Base-by-base conservation (phyloP, 2,329 filamentous ascomycete genomes). In the Cladophialophora immunda region DNA sequence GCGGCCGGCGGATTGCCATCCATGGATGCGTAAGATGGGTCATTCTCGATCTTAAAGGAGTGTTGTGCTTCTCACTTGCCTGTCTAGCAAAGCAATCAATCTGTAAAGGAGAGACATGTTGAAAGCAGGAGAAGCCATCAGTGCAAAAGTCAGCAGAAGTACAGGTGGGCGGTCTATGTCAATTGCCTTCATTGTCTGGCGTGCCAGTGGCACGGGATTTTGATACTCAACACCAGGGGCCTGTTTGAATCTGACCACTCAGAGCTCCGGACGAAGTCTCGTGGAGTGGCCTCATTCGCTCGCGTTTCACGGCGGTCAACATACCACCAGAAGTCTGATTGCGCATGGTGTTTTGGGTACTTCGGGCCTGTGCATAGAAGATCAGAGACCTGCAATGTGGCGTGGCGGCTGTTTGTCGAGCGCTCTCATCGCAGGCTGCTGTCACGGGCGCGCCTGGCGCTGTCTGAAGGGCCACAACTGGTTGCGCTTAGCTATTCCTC, bases 231-330 rank as follows among this genome's bases (percentile, higher is more conserved):
- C 32, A 15, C 30, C 34, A 56, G 58, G 58, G 64, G 58, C 53
- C 17, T 30, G 19, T 22, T 19, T 34, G 13, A n/a, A 15, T 53
- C 58, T 41, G 61, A 45, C 65, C 65, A 67, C 45, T 67, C 65
- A 67, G 25, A 54, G 41, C 29, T 25, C n/a, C 34, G 61, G 30
- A 67, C 52, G 25, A 64, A 29, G 61, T 67, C 65, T 57, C 61
- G 65, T 67, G 65, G 50, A 64, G 29, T 45, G 56, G 59, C 58
- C 59, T 55, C 36, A 64, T 58, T 56, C 38, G 57, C 60, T 64
- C 56, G 56, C 55, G 27, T 58, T 52, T 55, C 54, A 53, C 55
- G 11, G 41, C 54, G 30, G 54, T 47, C 29, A 27, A 34, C 41
- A 25, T 34, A 25, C 7, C 45, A 25, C 41, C 19, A 47, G 41